Evolutionary conservation across 225 moss, liverwort and hornwort species (phyloP).

Genomic region (Bryum argenteum): DNA sequence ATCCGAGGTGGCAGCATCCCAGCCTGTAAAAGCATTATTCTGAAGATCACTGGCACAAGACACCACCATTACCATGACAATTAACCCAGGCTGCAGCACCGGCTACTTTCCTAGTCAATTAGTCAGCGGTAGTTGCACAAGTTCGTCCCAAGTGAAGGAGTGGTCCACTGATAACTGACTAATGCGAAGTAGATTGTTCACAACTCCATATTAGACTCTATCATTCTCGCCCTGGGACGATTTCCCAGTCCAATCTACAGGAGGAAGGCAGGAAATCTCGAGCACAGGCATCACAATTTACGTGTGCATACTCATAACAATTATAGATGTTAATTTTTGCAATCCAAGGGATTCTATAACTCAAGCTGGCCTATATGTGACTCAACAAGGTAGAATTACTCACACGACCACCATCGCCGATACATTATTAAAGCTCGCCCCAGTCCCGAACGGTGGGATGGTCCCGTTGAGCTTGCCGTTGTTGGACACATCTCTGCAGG

Average conservation of each 20-base stretch:
- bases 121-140: not conserved
- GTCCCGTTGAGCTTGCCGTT: constrained; percentile 35
- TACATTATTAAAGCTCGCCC: constrained; percentile 34
- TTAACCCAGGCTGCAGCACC: constrained; percentile 10
- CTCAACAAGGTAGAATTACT: not conserved
- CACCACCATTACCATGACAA: constrained; percentile 9
- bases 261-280: no score
- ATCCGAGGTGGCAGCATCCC: constrained; percentile 10
- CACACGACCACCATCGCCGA: constrained; percentile 38
- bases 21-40: constrained; percentile 43
- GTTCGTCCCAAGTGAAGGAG: not conserved
- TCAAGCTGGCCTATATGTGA: not conserved
- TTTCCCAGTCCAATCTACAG: no score
- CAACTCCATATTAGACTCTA: no score
- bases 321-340: not conserved
- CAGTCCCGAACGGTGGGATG: constrained; percentile 34
- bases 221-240: no score
- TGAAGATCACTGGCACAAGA: constrained; percentile 42
- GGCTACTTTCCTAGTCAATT: not conserved
- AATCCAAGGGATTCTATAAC: not conserved
- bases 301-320: not conserved
- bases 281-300: no score
- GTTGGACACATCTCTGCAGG: constrained; percentile 46
- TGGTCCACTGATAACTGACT: not conserved
- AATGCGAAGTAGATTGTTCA: no score